Evolutionary conservation across 2,329 filamentous ascomycete species (phyloP).

Genomic region (Metarhizium humberi): DNA sequence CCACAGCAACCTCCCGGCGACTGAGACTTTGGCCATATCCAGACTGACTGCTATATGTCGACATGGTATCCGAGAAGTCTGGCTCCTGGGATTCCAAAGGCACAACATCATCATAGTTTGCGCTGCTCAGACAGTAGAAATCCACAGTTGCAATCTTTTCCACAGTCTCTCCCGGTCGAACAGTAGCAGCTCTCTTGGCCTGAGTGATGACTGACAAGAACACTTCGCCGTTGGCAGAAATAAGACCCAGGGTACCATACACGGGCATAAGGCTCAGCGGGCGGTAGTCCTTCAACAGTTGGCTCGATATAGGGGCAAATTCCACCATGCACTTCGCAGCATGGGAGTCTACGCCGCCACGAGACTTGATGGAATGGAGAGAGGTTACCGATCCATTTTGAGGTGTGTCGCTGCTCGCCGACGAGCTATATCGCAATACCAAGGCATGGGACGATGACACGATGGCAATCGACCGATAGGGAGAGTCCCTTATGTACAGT

Average conservation of each 20-base stretch:
- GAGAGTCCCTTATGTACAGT: slow-evolving; percentile 77
- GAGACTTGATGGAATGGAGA: slow-evolving; percentile 34
- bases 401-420: slow-evolving; percentile 45
- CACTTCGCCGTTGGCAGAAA: slow-evolving; percentile 73
- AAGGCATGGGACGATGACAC: slow-evolving; percentile 71
- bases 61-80: slow-evolving; percentile 37
- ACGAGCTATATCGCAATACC: slow-evolving; percentile 70
- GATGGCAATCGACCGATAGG: slow-evolving; percentile 80
- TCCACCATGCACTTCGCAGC: slow-evolving; percentile 76
- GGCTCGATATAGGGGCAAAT: slow-evolving; percentile 56
- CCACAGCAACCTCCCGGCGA: slow-evolving; percentile 59
- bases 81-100: slow-evolving; percentile 42
- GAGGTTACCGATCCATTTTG: slow-evolving; percentile 51
- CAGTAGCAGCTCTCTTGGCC: slow-evolving; percentile 66
- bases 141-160: slow-evolving; percentile 80
- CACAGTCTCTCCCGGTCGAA: slow-evolving; percentile 81
- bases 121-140: slow-evolving; percentile 85
- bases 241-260: slow-evolving; percentile 80
- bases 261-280: slow-evolving; percentile 64
- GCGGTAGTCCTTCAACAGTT: slow-evolving; percentile 68
- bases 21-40: slow-evolving; percentile 37
- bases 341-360: slow-evolving; percentile 32
- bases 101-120: slow-evolving; percentile 73
- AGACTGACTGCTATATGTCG: slow-evolving; percentile 35
- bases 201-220: slow-evolving; percentile 86